Evolutionary conservation across 2,329 filamentous ascomycete genomes (phyloP).

Genomic region (Nemania abortiva): DNA sequence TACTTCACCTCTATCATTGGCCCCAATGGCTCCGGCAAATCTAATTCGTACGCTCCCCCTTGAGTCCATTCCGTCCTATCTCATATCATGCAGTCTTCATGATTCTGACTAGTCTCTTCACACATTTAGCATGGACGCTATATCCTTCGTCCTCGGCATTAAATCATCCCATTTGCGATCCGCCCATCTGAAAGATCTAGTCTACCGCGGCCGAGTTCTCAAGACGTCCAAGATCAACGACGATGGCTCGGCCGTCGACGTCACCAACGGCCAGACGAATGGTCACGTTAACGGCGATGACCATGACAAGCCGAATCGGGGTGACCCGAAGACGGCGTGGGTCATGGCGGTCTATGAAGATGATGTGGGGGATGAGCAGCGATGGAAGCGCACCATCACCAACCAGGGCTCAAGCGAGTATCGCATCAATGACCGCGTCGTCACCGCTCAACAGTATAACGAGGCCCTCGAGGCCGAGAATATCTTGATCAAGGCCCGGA

Average conservation of each 20-base stretch:
- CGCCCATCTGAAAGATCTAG: slow-evolving; percentile 90
- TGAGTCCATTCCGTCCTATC: not conserved
- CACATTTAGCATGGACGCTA: slow-evolving; percentile 88
- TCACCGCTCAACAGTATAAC: slow-evolving; percentile 93
- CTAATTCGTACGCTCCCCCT: slow-evolving; percentile 80
- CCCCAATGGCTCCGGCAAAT: slow-evolving; percentile 99
- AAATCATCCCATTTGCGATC: slow-evolving; percentile 98
- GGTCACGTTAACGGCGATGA: slow-evolving; percentile 72
- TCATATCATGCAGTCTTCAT: slow-evolving; percentile 24
- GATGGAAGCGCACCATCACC: slow-evolving; percentile 96
- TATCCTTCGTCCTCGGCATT: slow-evolving; percentile 98
- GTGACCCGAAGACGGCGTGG: slow-evolving; percentile 95
- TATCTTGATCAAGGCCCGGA: slow-evolving; percentile 96
- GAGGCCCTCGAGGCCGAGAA: slow-evolving; percentile 92
- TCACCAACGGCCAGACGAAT: slow-evolving; percentile 71
- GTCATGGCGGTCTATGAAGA: slow-evolving; percentile 99
- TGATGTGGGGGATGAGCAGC: slow-evolving; percentile 92
- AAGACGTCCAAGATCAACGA: slow-evolving; percentile 93
- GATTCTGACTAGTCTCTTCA: slow-evolving; percentile 42
- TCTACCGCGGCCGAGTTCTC: slow-evolving; percentile 94
- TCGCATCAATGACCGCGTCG: slow-evolving; percentile 91
- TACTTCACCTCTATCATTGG: slow-evolving; percentile 99
- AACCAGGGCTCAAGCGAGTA: slow-evolving; percentile 91
- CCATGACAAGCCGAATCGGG: slow-evolving; percentile 73
- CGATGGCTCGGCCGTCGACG: slow-evolving; percentile 78